Base-by-base conservation (phyloP, 768 basidiomycete genomes). In the Trametes meyenii region DNA sequence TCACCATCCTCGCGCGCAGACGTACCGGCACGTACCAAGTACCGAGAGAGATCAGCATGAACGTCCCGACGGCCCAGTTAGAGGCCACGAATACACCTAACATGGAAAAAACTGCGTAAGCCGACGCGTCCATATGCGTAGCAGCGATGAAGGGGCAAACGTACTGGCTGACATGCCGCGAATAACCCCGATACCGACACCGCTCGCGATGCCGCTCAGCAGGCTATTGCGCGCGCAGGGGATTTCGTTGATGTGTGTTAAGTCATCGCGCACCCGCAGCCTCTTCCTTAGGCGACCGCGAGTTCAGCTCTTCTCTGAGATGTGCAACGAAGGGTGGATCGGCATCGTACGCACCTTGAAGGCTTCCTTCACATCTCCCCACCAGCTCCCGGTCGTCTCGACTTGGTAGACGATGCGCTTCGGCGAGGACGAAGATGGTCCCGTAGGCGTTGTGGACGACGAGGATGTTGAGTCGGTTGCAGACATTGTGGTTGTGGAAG, bases 41-140 rank as follows among this genome's bases (percentile, higher is more conserved):
- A 48, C 85, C 85, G 2, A 86, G 55, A 3, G 90, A 88, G 42
- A 92, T 78, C 21, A 86, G 63, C 64, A 84, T 75, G 68, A 90
- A 94, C 1, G 90, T 86, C 6, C 84, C 89, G 19, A 91, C 79
- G 14, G 88, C 90, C 92, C 92, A 94, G 70, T 91, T 85, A 2
- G 83, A 87, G 39, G 89, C 90, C 40, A 84, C 78, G 59, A 89
- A 78, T 1, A 85, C 80, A 35, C 79, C 91, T 89, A 6, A 29
- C 36, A 29, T 19, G 26, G 3, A 16, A 8, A 16, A 40, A 6
- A 24, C 38, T 8, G 14, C 1, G 13, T 13, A 29, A 33, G 57
- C 50, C 29, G 51, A 38, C 40, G 4, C 16, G 23, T 24, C 29
- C 44, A 44, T 11, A 16, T 7, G 14, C 7, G 6, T 35, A 43